Percentiles rank a stretch among this genome's conserved stretches.
These are phyloP conservation scores for Dendrobium officinale DNA, from an alignment of 106 monocot genomes.

Conservation along the genomic window DNA sequence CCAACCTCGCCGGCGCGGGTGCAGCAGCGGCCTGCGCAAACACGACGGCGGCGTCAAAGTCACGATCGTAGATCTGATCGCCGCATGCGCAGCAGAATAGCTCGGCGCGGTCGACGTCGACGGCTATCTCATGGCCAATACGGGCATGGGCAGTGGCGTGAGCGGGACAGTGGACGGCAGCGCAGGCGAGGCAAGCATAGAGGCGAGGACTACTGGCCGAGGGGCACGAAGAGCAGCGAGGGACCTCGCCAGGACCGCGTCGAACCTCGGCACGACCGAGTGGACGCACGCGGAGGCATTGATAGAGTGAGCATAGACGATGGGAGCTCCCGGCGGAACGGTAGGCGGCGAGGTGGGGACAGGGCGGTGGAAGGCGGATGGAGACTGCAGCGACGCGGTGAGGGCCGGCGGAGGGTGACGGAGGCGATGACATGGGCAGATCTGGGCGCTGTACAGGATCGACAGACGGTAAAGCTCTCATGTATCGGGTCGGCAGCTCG, in stretches of 20 bases:
- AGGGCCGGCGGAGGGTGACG: neutral
- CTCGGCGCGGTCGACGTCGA: constrained; percentile 85
- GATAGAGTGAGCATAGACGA: constrained; percentile 51
- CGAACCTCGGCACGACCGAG: constrained; percentile 55
- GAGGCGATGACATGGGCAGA: neutral
- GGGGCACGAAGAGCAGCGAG: constrained; percentile 59
- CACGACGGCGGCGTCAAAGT: constrained; percentile 78
- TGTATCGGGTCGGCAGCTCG: neutral
- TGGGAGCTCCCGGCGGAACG: constrained; percentile 16
- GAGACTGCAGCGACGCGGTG: constrained; percentile 8
- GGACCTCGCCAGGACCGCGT: constrained; percentile 57
- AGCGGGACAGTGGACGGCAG: constrained; percentile 46
- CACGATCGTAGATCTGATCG: constrained; percentile 85
- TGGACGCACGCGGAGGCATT: constrained; percentile 53
- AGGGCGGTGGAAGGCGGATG: constrained; percentile 38
- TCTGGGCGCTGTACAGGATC: neutral
- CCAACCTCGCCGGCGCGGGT: neutral
- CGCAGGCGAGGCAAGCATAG: constrained; percentile 79
- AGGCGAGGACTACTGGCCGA: constrained; percentile 37
- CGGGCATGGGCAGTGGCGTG: constrained; percentile 58
- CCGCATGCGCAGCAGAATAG: constrained; percentile 79
- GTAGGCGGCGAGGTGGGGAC: constrained; percentile 54
- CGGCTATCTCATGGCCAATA: constrained; percentile 63
- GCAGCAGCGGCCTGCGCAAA: constrained; percentile 30
- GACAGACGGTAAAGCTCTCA: neutral